Conservation (phyloP, 306 rosid species). For the Lotus japonicus region DNA sequence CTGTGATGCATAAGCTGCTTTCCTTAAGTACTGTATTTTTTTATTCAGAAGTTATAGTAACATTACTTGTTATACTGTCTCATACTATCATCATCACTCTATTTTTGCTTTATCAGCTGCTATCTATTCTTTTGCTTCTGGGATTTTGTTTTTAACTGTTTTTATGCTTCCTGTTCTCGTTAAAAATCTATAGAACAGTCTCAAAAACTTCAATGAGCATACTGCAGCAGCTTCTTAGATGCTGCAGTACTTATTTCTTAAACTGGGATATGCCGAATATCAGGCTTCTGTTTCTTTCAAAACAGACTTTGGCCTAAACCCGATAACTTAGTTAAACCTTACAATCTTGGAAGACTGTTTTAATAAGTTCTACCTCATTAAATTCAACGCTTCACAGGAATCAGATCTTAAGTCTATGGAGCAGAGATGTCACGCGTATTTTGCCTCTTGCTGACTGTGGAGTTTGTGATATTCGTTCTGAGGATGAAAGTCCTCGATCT, state of each 20-base stretch:
- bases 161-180: background rate
- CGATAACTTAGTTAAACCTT: background rate
- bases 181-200: background rate
- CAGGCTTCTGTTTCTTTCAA: background rate
- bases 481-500: constrained; percentile 51
- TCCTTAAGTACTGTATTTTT: no score
- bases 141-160: background rate
- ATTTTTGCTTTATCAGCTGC: no score
- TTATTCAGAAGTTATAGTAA: no score
- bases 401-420: constrained; percentile 81
- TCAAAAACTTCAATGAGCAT: constrained; percentile 4
- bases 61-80: no score
- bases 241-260: background rate
- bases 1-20: no score
- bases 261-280: background rate
- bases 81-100: no score
- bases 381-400: constrained; percentile 60
- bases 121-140: constrained; percentile 3
- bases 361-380: constrained; percentile 14
- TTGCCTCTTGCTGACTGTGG: constrained; percentile 94
- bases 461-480: constrained; percentile 41
- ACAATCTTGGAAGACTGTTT: background rate
- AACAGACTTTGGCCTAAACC: background rate
- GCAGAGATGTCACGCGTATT: constrained; percentile 83
- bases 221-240: background rate